Evolutionary conservation across 805 yeast species (phyloP).

Genomic region (Saturnispora dispora): DNA sequence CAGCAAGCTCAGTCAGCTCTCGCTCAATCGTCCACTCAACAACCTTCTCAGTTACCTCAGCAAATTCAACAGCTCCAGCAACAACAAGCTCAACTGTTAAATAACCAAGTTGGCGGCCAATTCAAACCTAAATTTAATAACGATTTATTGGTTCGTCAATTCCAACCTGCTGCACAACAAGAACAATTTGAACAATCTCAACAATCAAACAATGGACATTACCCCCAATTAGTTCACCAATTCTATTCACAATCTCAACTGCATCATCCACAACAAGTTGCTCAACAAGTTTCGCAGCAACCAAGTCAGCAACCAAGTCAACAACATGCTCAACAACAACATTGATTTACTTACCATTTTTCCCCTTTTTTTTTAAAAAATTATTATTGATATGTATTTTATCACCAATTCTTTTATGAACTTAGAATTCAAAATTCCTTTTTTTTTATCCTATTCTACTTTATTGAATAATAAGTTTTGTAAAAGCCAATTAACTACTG

Average conservation of each 20-base stretch:
- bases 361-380: not conserved
- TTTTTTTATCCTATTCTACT: not conserved
- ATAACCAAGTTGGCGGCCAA: constrained; percentile 2
- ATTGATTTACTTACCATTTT: not conserved
- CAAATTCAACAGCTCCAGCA: not conserved
- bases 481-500: not conserved
- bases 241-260: not conserved
- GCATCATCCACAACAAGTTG: not conserved
- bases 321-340: constrained; percentile 6
- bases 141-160: constrained; percentile 7
- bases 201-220: not conserved
- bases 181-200: constrained; percentile 1
- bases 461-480: not conserved
- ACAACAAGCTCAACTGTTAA: not conserved
- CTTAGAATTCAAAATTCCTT: not conserved
- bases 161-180: constrained; percentile 5
- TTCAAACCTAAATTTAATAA: constrained; percentile 7
- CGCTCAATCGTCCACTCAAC: not conserved
- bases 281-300: not conserved
- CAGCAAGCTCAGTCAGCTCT: not conserved
- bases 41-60: not conserved
- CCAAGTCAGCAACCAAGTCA: not conserved
- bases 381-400: not conserved
- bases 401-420: not conserved
- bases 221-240: constrained; percentile 4